phyloP scores from a whole-genome alignment of 2,329 filamentous ascomycete species.

The Penicillium sp. region DNA sequence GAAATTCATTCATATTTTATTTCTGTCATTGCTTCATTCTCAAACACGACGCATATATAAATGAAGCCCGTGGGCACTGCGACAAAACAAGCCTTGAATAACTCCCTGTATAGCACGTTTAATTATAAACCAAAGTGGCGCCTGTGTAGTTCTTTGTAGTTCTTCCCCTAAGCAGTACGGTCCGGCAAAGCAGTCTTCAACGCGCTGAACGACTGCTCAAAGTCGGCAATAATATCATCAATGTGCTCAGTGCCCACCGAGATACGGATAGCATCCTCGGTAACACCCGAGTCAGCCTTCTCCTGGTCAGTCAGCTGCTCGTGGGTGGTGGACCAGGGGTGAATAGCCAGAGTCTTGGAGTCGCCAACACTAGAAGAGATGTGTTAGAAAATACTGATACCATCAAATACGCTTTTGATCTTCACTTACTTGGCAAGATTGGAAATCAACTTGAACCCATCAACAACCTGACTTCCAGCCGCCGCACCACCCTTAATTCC shows the following conservation, averaged over 20 bases:
- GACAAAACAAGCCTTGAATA: not conserved
- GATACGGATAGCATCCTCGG: slow-evolving; percentile 88
- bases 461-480: slow-evolving; percentile 87
- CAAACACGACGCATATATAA: not conserved
- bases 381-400: slow-evolving; percentile 66
- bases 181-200: slow-evolving; percentile 48
- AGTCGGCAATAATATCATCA: slow-evolving; percentile 95
- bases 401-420: not conserved
- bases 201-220: slow-evolving; percentile 83
- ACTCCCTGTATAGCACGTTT: not conserved
- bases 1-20: not conserved
- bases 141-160: not conserved
- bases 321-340: slow-evolving; percentile 94
- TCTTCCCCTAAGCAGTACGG: slow-evolving; percentile 20
- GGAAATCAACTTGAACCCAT: slow-evolving; percentile 92
- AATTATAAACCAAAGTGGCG: not conserved
- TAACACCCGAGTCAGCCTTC: slow-evolving; percentile 79
- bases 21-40: not conserved
- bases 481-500: slow-evolving; percentile 86
- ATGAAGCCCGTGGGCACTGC: not conserved
- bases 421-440: slow-evolving; percentile 79
- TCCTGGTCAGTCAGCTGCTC: slow-evolving; percentile 88
- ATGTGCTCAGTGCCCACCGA: slow-evolving; percentile 96
- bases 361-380: slow-evolving; percentile 72
- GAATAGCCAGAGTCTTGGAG: slow-evolving; percentile 91